A percentile compares a stretch with the other conserved stretches of the same genome.
These are phyloP conservation scores for Colletotrichum chlorophyti DNA, from an alignment of 2,329 filamentous ascomycete species.

Conservation along the genomic window DNA sequence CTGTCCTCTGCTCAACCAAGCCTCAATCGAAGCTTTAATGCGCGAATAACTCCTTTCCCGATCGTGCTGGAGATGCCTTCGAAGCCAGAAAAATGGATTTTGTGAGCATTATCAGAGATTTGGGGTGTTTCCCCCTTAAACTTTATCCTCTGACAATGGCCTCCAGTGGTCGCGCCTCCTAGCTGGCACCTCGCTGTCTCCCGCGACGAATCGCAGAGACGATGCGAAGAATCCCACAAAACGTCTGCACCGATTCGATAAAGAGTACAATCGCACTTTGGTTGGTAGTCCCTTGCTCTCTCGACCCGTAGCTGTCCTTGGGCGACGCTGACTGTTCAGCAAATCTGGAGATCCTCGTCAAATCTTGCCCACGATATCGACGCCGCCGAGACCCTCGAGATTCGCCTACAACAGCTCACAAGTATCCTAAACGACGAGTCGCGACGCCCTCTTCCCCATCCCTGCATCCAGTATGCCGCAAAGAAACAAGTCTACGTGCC, in stretches of 20 bases:
- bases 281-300: constrained; percentile 58
- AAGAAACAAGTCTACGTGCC: constrained; percentile 88
- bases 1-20: not conserved
- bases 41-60: constrained; percentile 6
- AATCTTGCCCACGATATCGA: constrained; percentile 67
- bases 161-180: constrained; percentile 71
- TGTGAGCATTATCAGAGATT: constrained; percentile 46
- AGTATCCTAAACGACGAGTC: constrained; percentile 87
- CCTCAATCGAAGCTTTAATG: constrained; percentile 7
- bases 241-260: constrained; percentile 71
- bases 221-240: constrained; percentile 68
- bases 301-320: not conserved
- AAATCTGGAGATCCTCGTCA: constrained; percentile 66
- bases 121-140: too few species aligned
- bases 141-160: not conserved
- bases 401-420: constrained; percentile 68
- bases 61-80: constrained; percentile 50
- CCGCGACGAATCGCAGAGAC: constrained; percentile 62
- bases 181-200: constrained; percentile 65
- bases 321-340: not conserved
- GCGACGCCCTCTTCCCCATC: constrained; percentile 85
- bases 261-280: constrained; percentile 68
- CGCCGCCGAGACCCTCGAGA: constrained; percentile 67
- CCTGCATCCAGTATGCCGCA: constrained; percentile 87
- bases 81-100: constrained; percentile 60